A percentile compares a stretch with the other conserved stretches of the same genome.
Evolutionary conservation across 768 basidiomycete genomes (phyloP).

Genomic region (Termitomyces bulborhizus): DNA sequence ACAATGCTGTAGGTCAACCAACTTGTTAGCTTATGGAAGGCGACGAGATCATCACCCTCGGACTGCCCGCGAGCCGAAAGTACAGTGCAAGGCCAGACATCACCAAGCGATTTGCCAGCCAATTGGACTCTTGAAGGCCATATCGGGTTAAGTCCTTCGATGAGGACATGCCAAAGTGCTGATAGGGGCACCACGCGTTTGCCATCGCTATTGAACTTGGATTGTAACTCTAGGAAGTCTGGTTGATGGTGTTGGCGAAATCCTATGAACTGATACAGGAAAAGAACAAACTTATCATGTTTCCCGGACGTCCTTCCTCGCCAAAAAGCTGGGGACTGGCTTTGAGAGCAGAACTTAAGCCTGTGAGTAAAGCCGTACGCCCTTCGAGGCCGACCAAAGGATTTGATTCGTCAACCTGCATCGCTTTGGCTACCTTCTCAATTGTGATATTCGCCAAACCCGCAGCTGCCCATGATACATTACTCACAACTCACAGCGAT

Average conservation of each 20-base stretch:
- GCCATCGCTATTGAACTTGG: conserved; percentile 29
- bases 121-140: conserved; percentile 82
- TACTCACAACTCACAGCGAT: neutral
- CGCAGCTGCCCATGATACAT: conserved; percentile 39
- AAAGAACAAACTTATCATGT: conserved; percentile 58
- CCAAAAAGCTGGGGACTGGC: conserved; percentile 69
- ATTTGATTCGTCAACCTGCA: conserved; percentile 78
- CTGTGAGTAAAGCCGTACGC: conserved; percentile 68
- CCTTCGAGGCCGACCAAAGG: conserved; percentile 91
- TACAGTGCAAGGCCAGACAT: conserved; percentile 85
- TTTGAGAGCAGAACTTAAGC: conserved; percentile 66
- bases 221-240: conserved; percentile 68
- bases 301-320: conserved; percentile 67
- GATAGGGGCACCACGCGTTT: conserved; percentile 58
- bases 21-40: conserved; percentile 94
- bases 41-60: conserved; percentile 71
- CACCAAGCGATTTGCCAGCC: conserved; percentile 70
- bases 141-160: conserved; percentile 77
- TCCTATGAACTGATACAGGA: neutral
- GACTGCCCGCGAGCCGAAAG: conserved; percentile 21
- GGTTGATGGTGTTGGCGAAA: neutral
- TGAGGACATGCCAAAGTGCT: conserved; percentile 75
- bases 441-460: conserved; percentile 63
- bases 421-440: conserved; percentile 51
- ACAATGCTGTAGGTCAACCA: conserved; percentile 92